phyloP scores from a whole-genome alignment of 2,329 filamentous ascomycete species.

The Alternaria hordeiaustralica region DNA sequence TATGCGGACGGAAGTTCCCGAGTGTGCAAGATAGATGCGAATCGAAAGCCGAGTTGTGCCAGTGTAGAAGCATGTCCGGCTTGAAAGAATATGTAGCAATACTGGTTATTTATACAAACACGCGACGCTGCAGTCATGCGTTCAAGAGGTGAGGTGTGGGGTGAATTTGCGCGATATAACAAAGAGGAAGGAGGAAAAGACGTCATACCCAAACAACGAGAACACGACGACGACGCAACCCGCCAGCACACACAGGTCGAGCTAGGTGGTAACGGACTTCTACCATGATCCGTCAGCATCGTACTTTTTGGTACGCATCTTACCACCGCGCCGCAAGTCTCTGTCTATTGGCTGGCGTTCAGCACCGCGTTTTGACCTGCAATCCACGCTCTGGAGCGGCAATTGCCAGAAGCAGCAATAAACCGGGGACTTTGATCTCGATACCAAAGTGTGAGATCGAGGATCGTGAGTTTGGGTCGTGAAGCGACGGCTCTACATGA shows the following conservation, averaged over 20 bases:
- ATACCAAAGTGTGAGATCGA: neutral
- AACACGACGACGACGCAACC: neutral
- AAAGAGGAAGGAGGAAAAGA: neutral
- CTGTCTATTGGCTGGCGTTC: neutral
- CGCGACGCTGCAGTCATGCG: neutral
- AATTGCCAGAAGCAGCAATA: neutral
- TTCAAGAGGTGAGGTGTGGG: neutral
- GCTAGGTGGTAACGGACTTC: neutral
- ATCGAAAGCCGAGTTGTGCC: neutral
- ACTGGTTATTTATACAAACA: rapidly evolving
- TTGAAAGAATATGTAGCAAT: neutral
- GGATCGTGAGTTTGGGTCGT: neutral
- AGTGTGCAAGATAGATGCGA: neutral
- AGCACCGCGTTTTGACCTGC: neutral
- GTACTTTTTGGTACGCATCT: neutral
- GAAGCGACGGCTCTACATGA: neutral
- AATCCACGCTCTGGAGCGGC: neutral
- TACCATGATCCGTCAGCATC: neutral
- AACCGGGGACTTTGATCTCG: neutral
- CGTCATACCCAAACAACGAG: neutral
- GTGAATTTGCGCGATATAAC: neutral
- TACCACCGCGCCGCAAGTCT: neutral
- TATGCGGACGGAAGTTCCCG: neutral
- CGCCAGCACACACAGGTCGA: neutral
- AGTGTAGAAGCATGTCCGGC: neutral